phyloP scores from a whole-genome alignment of 1,284 basidiomycete genomes.

The Taiwanofungus camphoratus region DNA sequence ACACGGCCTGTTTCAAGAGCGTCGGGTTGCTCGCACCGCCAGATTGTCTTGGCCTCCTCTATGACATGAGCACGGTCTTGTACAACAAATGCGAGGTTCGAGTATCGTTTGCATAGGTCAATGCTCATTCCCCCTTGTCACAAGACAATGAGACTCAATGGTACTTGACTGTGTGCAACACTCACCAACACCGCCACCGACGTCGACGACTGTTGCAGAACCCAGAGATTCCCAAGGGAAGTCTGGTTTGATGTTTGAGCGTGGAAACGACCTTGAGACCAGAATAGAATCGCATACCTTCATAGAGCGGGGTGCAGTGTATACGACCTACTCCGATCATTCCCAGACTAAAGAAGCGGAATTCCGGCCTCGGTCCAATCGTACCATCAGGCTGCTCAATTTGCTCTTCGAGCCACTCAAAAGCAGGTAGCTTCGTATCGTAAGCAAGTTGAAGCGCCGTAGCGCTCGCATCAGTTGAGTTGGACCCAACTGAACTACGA shows the following conservation, averaged over 20 bases:
- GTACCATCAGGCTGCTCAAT: background rate
- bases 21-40: slow-evolving; percentile 4
- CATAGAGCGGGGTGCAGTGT: background rate
- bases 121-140: slow-evolving; percentile 1
- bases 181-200: too few relatives aligned
- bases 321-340: slow-evolving; percentile 6
- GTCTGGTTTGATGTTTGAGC: slow-evolving; percentile 1
- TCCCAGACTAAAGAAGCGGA: slow-evolving; percentile 6
- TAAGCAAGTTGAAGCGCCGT: slow-evolving; percentile 3
- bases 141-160: too few relatives aligned
- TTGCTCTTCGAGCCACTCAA: background rate
- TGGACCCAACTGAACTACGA: background rate
- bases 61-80: slow-evolving; percentile 14
- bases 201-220: slow-evolving; percentile 8
- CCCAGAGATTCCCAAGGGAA: slow-evolving; percentile 11
- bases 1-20: slow-evolving; percentile 3
- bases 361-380: background rate
- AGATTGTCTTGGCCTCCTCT: slow-evolving; percentile 5
- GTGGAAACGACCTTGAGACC: background rate
- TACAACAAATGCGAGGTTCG: slow-evolving; percentile 14
- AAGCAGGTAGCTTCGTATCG: slow-evolving; percentile 1
- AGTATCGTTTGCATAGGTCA: background rate
- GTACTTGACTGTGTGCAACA: too few relatives aligned
- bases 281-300: background rate
- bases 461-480: slow-evolving; percentile 1